Percentiles rank a stretch among this genome's conserved stretches.
phyloP scores from a whole-genome alignment of 169 alveolate genomes.

The Plasmodium cynomolgi region DNA sequence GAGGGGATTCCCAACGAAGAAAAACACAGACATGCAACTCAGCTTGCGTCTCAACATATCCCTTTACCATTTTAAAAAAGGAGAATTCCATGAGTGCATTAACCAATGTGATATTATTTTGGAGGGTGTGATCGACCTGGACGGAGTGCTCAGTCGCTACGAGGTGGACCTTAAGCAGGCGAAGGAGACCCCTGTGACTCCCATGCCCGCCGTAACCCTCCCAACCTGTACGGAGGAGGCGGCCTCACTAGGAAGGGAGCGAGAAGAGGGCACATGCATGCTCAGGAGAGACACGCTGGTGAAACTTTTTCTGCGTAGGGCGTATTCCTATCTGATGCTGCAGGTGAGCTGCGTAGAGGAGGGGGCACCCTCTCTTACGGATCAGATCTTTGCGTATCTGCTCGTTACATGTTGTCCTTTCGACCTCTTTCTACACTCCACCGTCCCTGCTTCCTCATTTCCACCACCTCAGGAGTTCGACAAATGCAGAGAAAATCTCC shows the following conservation, averaged over 20 bases:
- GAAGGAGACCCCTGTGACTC: not conserved
- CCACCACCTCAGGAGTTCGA: conserved; percentile 24
- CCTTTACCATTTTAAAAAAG: conserved; percentile 49
- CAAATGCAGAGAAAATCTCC: conserved; percentile 33
- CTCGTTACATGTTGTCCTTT: not conserved
- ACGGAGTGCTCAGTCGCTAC: conserved; percentile 6
- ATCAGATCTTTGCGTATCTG: not conserved
- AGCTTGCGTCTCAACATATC: conserved; percentile 43
- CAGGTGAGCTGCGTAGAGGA: conserved; percentile 2
- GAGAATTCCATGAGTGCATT: conserved; percentile 48
- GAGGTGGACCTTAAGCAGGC: not conserved
- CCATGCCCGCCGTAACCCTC: not conserved
- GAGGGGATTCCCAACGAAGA: conserved; percentile 66
- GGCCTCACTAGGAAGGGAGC: not conserved
- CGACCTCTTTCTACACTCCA: not conserved
- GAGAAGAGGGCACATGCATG: not conserved
- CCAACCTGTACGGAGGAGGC: not conserved
- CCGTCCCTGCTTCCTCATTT: not conserved
- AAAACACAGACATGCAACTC: conserved; percentile 62
- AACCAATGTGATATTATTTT: conserved; percentile 54
- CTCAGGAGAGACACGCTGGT: conserved; percentile 34
- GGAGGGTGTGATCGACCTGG: conserved; percentile 19
- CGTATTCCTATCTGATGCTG: conserved; percentile 21
- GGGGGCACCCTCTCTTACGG: not conserved
- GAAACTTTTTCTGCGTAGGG: conserved; percentile 51